Base-by-base conservation (phyloP, 129 eudicot genomes). In the Scalesia atractyloides region DNA sequence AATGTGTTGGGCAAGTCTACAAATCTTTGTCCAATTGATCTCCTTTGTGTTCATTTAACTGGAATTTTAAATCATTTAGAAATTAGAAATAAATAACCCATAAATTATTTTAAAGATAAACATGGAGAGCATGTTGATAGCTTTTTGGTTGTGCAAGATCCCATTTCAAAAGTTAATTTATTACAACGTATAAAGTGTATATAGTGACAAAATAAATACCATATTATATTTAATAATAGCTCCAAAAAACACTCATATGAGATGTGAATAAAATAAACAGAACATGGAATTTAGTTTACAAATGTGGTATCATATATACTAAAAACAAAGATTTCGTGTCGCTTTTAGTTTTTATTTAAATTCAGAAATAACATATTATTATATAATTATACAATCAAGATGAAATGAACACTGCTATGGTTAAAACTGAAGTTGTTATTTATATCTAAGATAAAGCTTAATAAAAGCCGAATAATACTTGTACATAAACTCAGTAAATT, bases 41-140 rank as follows among this genome's bases (percentile, higher is more conserved):
- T 59, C 49, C 26, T 37, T n/a, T 64, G 15, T 64, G 50, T 37
- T 50, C 50, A 37, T 9, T 36, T 34, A 64, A 64, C 68, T 8
- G 4, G 5, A 37, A 7, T 64, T 34, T 66, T 1, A 30, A 36
- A 51, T 36, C 53, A 46, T 60, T 66, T 9, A 18, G 15, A 30
- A 30, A 24, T 24, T 36, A 36, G n/a, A 77, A 37, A 49, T 14
- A 26, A 26, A 48, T 24, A 34, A 22, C 9, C 15, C 19, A 18
- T 53, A 64, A 43, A 53, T 44, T 44, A 52, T 60, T 47, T 63
- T 22, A 58, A 69, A 75, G 64, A 33, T 30, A 79, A 64, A 77
- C 59, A 65, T 82, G 85, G 78, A 69, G 78, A 82, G 80, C 92
- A 84, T 87, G 81, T 81, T 59, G 82, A 50, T 49, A 33, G 26